Evolutionary conservation across 768 basidiomycete species (phyloP).

Genomic region (Lyophyllum semitale): DNA sequence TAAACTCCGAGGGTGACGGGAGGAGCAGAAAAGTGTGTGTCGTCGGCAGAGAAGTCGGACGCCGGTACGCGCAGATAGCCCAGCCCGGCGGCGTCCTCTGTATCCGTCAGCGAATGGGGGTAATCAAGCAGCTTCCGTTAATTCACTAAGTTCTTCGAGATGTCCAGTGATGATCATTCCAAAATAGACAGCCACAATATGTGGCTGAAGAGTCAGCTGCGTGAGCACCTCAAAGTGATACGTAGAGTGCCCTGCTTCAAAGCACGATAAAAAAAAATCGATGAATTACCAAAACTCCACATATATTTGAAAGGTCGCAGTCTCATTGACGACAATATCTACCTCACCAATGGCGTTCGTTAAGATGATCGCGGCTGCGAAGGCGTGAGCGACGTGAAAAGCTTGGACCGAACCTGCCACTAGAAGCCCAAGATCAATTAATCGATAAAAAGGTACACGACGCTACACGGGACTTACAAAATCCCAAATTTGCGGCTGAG

Average conservation of each 20-base stretch:
- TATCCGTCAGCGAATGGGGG: constrained; percentile 63
- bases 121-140: constrained; percentile 61
- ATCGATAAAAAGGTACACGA: neutral
- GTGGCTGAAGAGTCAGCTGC: constrained; percentile 75
- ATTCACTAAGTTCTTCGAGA: constrained; percentile 47
- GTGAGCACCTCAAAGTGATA: neutral
- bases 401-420: constrained; percentile 54
- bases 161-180: too few species aligned
- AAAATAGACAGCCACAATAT: too few species aligned
- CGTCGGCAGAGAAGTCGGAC: constrained; percentile 62
- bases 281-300: constrained; percentile 62
- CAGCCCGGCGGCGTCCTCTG: constrained; percentile 60
- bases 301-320: constrained; percentile 56
- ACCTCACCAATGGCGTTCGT: constrained; percentile 56
- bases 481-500: constrained; percentile 58
- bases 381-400: constrained; percentile 49
- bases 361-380: constrained; percentile 56
- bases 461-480: constrained; percentile 36
- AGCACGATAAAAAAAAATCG: constrained; percentile 43
- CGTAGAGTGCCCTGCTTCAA: neutral
- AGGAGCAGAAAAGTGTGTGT: constrained; percentile 31
- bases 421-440: constrained; percentile 20
- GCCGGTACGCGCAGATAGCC: constrained; percentile 70
- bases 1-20: neutral
- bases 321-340: constrained; percentile 62